Evolutionary conservation across 345 rosid species (phyloP).

Genomic region (Murraya koenigii): DNA sequence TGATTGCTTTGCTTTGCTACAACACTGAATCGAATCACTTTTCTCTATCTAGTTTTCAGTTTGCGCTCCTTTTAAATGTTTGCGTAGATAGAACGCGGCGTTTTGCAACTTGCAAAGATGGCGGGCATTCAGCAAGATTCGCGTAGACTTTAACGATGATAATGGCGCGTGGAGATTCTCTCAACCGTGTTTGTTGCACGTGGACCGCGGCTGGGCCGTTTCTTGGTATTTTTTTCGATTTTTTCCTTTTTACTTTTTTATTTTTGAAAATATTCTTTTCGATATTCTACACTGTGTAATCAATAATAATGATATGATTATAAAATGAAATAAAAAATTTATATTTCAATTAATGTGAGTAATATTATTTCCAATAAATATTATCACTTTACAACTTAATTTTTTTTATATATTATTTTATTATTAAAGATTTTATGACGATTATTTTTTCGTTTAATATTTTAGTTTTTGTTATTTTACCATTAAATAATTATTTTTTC

Average conservation of each 20-base stretch:
- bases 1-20: neutral
- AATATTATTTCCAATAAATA: too few species aligned
- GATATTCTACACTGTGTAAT: neutral
- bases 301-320: too few species aligned
- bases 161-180: neutral
- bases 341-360: too few species aligned
- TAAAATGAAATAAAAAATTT: too few species aligned
- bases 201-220: neutral
- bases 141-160: neutral
- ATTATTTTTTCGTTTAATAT: too few species aligned
- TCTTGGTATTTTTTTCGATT: too few species aligned
- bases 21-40: neutral
- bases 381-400: too few species aligned
- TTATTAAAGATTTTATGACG: too few species aligned
- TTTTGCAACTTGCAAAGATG: neutral
- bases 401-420: too few species aligned
- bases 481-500: rapidly evolving
- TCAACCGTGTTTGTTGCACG: neutral
- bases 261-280: neutral
- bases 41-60: neutral
- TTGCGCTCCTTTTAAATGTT: constrained; percentile 1
- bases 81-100: constrained; percentile 6
- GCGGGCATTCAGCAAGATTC: neutral
- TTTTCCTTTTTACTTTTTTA: neutral
- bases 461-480: too few species aligned